Conservation (phyloP, 257 asterid species). For the Euphrasia confusa region DNA sequence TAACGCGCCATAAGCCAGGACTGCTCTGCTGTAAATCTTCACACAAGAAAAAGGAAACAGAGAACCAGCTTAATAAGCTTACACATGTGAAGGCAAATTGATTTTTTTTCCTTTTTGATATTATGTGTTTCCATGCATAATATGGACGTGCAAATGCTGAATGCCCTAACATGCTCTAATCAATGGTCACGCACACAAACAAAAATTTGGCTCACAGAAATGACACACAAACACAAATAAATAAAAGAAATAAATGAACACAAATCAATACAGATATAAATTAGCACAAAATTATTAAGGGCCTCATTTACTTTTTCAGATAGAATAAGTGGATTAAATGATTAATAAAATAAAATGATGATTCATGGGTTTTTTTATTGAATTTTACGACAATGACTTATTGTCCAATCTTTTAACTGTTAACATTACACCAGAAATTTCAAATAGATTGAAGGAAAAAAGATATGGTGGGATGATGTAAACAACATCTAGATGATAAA, state of each 20-base stretch:
- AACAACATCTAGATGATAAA: neutral
- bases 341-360: too few species aligned
- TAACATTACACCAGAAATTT: neutral
- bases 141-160: conserved; percentile 1
- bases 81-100: neutral
- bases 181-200: neutral
- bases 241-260: neutral
- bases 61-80: neutral
- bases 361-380: too few species aligned
- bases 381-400: too few species aligned
- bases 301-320: too few species aligned
- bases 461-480: neutral
- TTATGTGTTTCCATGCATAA: neutral
- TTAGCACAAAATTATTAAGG: too few species aligned
- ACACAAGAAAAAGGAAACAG: neutral
- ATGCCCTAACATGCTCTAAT: neutral
- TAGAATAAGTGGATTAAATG: too few species aligned
- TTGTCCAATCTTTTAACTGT: neutral
- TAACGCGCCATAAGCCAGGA: conserved; percentile 60
- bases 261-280: neutral
- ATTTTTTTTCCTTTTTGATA: neutral
- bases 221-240: neutral
- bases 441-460: neutral
- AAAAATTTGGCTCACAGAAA: too few species aligned
- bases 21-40: conserved; percentile 79